Percentiles rank a stretch among this genome's conserved stretches.
Conservation (phyloP, 2,329 filamentous ascomycete species). For the Neurospora sp. region DNA sequence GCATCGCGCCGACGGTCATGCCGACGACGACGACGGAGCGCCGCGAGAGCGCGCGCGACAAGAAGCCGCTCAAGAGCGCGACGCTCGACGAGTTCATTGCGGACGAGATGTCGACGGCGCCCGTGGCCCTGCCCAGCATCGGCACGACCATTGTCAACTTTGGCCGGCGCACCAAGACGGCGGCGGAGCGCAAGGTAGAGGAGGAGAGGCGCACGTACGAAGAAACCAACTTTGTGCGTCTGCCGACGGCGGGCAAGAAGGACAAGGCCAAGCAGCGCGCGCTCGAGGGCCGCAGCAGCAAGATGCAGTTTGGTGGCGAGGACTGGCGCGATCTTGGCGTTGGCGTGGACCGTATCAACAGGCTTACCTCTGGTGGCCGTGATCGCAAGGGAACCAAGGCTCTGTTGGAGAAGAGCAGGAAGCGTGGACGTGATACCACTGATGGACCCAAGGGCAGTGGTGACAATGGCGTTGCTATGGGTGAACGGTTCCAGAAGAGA, state of each 20-base stretch:
- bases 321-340: constrained; percentile 84
- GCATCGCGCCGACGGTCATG: constrained; percentile 79
- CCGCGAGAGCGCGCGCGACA: constrained; percentile 47
- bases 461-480: constrained; percentile 45
- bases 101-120: constrained; percentile 73
- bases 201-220: constrained; percentile 77
- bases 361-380: constrained; percentile 63
- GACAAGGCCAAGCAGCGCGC: constrained; percentile 58
- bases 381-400: constrained; percentile 46
- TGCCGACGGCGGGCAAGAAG: constrained; percentile 84
- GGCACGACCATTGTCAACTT: constrained; percentile 77
- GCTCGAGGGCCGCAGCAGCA: constrained; percentile 36
- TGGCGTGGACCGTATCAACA: constrained; percentile 77
- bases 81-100: constrained; percentile 89
- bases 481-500: constrained; percentile 65
- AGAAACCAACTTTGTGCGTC: constrained; percentile 80
- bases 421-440: constrained; percentile 57
- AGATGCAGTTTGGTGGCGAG: constrained; percentile 76
- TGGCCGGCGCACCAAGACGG: constrained; percentile 71
- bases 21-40: constrained; percentile 48
- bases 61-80: constrained; percentile 61
- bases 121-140: constrained; percentile 78
- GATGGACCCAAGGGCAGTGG: constrained; percentile 63
- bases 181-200: constrained; percentile 66
- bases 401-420: constrained; percentile 74